A percentile compares a stretch with the other conserved stretches of the same genome.
phyloP scores from a whole-genome alignment of 1,284 basidiomycete genomes.

The Ustanciosporium gigantosporum region DNA sequence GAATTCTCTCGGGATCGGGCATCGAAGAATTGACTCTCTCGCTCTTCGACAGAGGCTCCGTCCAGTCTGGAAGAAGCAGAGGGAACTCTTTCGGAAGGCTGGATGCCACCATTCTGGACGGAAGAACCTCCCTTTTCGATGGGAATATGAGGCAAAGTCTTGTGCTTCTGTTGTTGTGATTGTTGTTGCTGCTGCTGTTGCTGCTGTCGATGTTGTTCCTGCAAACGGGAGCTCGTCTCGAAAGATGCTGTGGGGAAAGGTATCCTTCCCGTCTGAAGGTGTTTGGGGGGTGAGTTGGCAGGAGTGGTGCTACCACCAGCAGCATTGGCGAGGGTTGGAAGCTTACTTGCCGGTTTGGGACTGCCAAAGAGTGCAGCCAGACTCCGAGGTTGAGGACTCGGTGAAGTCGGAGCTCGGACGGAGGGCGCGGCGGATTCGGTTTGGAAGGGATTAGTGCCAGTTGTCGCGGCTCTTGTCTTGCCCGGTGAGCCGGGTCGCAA shows the following conservation, averaged over 20 bases:
- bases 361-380: slow-evolving; percentile 34
- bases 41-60: slow-evolving; percentile 10
- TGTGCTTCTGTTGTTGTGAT: too few species aligned
- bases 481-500: slow-evolving; percentile 13
- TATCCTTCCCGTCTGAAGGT: slow-evolving; percentile 19
- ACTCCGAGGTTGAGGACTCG: slow-evolving; percentile 22
- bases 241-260: slow-evolving; percentile 18
- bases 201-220: background rate
- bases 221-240: background rate
- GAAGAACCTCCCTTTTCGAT: too few species aligned
- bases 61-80: slow-evolving; percentile 14
- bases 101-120: too few species aligned
- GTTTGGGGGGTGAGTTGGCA: slow-evolving; percentile 35
- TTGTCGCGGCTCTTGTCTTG: slow-evolving; percentile 8
- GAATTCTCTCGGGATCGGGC: slow-evolving; percentile 23
- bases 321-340: slow-evolving; percentile 18
- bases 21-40: slow-evolving; percentile 32
- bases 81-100: background rate
- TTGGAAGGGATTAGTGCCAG: slow-evolving; percentile 9
- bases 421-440: background rate
- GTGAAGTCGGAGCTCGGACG: slow-evolving; percentile 15
- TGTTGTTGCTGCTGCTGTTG: too few species aligned
- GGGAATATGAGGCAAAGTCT: too few species aligned
- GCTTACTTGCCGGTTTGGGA: slow-evolving; percentile 28
- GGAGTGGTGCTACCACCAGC: slow-evolving; percentile 31